These are phyloP conservation scores for Conticribra weissflogii DNA, from an alignment of 108 stramenopile genomes.

Conservation along the genomic window DNA sequence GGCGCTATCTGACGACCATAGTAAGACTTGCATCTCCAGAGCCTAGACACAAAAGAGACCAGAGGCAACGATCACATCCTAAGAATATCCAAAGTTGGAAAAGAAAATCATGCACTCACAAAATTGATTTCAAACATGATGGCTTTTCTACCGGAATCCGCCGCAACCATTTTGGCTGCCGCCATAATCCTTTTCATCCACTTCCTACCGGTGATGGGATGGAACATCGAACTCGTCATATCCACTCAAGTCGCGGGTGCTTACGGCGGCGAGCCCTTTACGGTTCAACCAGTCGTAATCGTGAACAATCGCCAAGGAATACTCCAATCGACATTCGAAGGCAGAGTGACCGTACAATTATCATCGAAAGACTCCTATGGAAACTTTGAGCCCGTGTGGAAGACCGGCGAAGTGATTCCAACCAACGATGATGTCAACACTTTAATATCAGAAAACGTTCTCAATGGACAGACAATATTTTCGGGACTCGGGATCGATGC, in stretches of 20 bases:
- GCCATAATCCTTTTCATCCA: neutral
- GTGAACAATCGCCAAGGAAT: constrained; percentile 40
- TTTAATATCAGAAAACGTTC: constrained; percentile 16
- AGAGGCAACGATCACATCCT: too few species aligned
- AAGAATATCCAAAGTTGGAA: too few species aligned
- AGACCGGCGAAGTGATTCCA: constrained; percentile 6
- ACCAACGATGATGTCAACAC: constrained; percentile 1
- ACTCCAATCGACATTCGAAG: constrained; percentile 27
- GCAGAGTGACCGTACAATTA: constrained; percentile 39
- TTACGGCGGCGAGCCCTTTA: constrained; percentile 32
- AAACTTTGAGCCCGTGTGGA: constrained; percentile 18
- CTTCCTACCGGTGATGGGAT: constrained; percentile 17
- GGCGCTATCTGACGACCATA: too few species aligned
- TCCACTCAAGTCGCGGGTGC: constrained; percentile 27
- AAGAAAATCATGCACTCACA: too few species aligned
- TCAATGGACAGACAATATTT: constrained; percentile 18
- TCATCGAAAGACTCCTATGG: constrained; percentile 7
- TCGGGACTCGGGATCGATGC: constrained; percentile 25
- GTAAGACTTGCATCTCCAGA: too few species aligned
- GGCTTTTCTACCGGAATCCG: too few species aligned
- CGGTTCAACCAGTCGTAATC: constrained; percentile 24
- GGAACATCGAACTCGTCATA: constrained; percentile 41
- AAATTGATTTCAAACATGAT: too few species aligned
- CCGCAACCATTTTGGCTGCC: neutral
- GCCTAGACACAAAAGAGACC: too few species aligned